phyloP scores from a whole-genome alignment of 1,284 basidiomycete genomes.

The Apiotrichum gamsii region DNA sequence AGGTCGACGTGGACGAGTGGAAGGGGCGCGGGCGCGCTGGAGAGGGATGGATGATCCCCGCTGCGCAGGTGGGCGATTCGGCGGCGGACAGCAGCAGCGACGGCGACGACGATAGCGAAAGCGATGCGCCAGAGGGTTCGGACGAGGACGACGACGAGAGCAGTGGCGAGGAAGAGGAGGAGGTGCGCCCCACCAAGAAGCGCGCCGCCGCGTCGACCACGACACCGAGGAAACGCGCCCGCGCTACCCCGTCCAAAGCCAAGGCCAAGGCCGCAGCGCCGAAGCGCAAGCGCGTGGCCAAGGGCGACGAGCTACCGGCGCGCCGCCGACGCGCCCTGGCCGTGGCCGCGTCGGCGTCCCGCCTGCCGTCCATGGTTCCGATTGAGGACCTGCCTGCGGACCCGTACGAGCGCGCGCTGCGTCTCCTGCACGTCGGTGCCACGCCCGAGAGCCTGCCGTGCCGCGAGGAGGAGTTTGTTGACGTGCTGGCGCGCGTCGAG shows the following conservation, averaged over 20 bases:
- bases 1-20: slow-evolving; percentile 42
- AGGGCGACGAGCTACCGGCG: background rate
- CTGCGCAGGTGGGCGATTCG: slow-evolving; percentile 14
- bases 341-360: slow-evolving; percentile 29
- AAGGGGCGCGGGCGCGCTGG: slow-evolving; percentile 30
- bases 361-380: slow-evolving; percentile 26
- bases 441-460: slow-evolving; percentile 87
- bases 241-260: background rate
- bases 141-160: slow-evolving; percentile 5
- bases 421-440: slow-evolving; percentile 85
- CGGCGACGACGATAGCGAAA: slow-evolving; percentile 14
- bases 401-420: slow-evolving; percentile 76
- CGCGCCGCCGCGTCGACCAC: background rate
- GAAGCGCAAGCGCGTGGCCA: slow-evolving; percentile 2
- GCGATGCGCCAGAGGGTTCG: slow-evolving; percentile 14
- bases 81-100: slow-evolving; percentile 14
- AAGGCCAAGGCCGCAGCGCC: background rate
- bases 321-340: slow-evolving; percentile 24
- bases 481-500: slow-evolving; percentile 70
- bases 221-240: slow-evolving; percentile 1
- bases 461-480: slow-evolving; percentile 76
- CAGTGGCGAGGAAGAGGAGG: slow-evolving; percentile 2
- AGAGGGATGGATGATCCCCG: slow-evolving; percentile 26
- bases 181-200: background rate
- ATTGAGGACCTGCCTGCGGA: slow-evolving; percentile 56